These are phyloP conservation scores for Penicillium italicum DNA, from an alignment of 2,329 filamentous ascomycete genomes.

Conservation along the genomic window DNA sequence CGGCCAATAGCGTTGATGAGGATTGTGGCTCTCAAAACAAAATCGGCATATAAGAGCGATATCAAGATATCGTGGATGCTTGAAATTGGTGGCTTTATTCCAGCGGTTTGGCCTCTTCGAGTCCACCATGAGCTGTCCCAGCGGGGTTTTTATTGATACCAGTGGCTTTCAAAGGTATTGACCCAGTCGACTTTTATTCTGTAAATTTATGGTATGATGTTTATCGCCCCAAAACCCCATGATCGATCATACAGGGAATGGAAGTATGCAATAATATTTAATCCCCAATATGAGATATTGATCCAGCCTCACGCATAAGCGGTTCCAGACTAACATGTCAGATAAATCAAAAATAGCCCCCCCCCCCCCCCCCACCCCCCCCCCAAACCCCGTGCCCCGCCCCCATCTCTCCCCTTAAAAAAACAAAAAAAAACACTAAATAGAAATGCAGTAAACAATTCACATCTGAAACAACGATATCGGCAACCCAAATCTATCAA, in stretches of 20 bases:
- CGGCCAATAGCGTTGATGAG: not conserved
- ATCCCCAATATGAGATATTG: not conserved
- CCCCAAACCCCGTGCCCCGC: no score
- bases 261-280: not conserved
- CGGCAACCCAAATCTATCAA: constrained; percentile 14
- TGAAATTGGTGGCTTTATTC: not conserved
- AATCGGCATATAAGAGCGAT: not conserved
- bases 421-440: no score
- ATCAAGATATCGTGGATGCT: not conserved
- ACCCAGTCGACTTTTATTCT: not conserved
- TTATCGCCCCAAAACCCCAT: not conserved
- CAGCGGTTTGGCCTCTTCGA: not conserved
- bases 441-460: constrained; percentile 1
- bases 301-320: not conserved
- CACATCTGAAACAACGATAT: constrained; percentile 15
- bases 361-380: no score
- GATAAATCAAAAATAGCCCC: constrained; percentile 4
- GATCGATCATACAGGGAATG: not conserved
- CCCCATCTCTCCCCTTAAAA: no score
- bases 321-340: not conserved
- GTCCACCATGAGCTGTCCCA: not conserved
- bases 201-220: constrained; percentile 3
- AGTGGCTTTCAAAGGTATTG: not conserved
- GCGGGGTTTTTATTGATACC: not conserved
- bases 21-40: not conserved